Percentiles rank a stretch among this genome's conserved stretches.
These are phyloP conservation scores for Cyberlindnera mississippiensis DNA, from an alignment of 805 yeast species.

Conservation along the genomic window DNA sequence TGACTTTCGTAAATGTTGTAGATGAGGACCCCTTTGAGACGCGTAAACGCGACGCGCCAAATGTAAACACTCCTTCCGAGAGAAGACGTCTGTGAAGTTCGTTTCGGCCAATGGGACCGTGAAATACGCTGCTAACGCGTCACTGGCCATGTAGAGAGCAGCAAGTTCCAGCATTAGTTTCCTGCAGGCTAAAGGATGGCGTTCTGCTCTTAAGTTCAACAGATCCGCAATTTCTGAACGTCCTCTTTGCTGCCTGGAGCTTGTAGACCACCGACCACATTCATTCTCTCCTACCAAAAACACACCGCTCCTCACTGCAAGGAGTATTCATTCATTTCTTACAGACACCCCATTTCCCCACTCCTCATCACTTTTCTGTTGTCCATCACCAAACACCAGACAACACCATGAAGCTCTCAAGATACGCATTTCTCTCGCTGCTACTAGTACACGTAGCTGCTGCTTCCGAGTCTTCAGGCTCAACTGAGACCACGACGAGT, in stretches of 20 bases:
- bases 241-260: no score
- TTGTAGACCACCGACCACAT: neutral
- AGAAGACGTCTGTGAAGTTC: neutral
- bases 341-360: neutral
- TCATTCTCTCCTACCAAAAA: neutral
- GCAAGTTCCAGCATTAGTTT: no score
- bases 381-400: neutral
- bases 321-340: no score
- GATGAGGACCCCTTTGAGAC: neutral
- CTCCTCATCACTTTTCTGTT: neutral
- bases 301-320: no score
- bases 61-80: conserved; percentile 7
- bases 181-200: no score
- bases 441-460: neutral
- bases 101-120: neutral
- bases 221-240: no score
- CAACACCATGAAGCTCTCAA: neutral
- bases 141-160: no score
- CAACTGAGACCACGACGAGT: neutral
- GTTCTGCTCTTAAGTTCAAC: no score
- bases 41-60: conserved; percentile 4
- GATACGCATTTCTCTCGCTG: neutral
- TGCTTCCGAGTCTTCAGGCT: neutral
- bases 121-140: no score
- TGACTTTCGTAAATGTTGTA: no score